Evolutionary conservation across 2,329 filamentous ascomycete species (phyloP).

Genomic region (Botrytis aclada): DNA sequence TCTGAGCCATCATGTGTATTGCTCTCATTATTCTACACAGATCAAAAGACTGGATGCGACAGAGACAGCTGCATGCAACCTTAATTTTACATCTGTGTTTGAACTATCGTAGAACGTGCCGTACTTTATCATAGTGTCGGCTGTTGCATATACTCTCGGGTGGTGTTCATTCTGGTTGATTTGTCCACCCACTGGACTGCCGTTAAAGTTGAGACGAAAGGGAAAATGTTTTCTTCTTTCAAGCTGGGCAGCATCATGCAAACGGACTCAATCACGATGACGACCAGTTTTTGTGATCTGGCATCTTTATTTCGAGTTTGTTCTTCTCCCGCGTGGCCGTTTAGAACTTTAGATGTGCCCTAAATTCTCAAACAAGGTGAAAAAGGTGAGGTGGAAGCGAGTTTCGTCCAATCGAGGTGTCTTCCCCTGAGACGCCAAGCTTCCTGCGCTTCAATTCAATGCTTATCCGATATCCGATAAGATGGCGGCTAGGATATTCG

Average conservation of each 20-base stretch:
- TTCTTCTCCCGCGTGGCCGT: neutral
- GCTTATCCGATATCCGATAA: slow-evolving; percentile 20
- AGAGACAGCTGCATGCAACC: neutral
- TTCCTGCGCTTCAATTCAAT: slow-evolving; percentile 26
- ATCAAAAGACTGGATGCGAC: neutral
- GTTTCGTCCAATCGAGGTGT: slow-evolving; percentile 37
- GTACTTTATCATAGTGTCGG: neutral
- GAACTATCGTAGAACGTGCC: neutral
- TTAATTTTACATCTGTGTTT: neutral
- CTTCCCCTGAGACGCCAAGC: slow-evolving; percentile 34
- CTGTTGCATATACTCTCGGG: neutral
- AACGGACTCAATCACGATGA: neutral
- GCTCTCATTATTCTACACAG: neutral
- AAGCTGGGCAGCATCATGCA: slow-evolving; percentile 4
- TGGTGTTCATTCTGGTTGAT: neutral
- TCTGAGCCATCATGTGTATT: slow-evolving; percentile 1
- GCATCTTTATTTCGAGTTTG: neutral
- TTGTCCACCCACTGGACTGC: neutral
- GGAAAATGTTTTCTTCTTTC: neutral
- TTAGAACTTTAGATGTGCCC: neutral
- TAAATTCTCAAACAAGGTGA: slow-evolving; percentile 33
- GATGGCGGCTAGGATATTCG: slow-evolving; percentile 21
- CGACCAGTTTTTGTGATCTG: neutral
- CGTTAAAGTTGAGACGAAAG: neutral
- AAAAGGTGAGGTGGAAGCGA: slow-evolving; percentile 41